phyloP scores from a whole-genome alignment of 225 moss, liverwort and hornwort genomes.

The Lunularia cruciata region DNA sequence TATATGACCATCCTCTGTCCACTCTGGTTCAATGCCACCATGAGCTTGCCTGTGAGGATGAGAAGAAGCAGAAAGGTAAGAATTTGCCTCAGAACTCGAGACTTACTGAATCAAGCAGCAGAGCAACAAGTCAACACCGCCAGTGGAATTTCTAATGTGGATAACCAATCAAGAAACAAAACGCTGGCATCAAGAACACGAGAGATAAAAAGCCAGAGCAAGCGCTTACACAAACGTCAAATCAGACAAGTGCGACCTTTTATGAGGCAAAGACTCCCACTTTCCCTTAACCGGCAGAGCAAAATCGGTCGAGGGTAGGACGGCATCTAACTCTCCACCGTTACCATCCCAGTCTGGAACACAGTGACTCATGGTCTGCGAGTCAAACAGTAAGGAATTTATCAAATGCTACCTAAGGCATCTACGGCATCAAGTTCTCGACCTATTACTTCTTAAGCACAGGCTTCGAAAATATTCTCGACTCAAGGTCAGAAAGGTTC shows the following conservation, averaged over 20 bases:
- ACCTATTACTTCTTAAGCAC: slow-evolving; percentile 13
- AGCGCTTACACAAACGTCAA: slow-evolving; percentile 68
- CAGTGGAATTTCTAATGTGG: neutral
- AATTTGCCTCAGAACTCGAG: neutral
- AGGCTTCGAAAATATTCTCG: slow-evolving; percentile 2
- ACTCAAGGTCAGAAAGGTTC: neutral
- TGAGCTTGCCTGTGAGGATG: slow-evolving; percentile 52
- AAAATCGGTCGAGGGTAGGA: slow-evolving; percentile 50
- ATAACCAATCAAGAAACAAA: slow-evolving; percentile 1
- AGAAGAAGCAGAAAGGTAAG: slow-evolving; percentile 1
- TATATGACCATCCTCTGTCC: slow-evolving; percentile 52
- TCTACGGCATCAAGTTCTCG: slow-evolving; percentile 4
- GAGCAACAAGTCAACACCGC: neutral
- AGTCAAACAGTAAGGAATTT: slow-evolving; percentile 35
- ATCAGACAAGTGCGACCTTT: slow-evolving; percentile 54
- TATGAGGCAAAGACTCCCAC: slow-evolving; percentile 57
- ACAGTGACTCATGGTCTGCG: slow-evolving; percentile 86
- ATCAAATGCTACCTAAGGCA: slow-evolving; percentile 35
- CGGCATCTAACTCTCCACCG: slow-evolving; percentile 65
- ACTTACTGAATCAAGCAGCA: neutral
- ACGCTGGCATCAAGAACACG: neutral
- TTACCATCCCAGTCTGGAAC: slow-evolving; percentile 74
- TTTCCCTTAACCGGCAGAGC: slow-evolving; percentile 54
- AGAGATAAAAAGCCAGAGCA: neutral
- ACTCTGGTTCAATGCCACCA: slow-evolving; percentile 43